These are phyloP conservation scores for Pyrenochaeta sp. DNA, from an alignment of 2,329 filamentous ascomycete species.

Conservation along the genomic window DNA sequence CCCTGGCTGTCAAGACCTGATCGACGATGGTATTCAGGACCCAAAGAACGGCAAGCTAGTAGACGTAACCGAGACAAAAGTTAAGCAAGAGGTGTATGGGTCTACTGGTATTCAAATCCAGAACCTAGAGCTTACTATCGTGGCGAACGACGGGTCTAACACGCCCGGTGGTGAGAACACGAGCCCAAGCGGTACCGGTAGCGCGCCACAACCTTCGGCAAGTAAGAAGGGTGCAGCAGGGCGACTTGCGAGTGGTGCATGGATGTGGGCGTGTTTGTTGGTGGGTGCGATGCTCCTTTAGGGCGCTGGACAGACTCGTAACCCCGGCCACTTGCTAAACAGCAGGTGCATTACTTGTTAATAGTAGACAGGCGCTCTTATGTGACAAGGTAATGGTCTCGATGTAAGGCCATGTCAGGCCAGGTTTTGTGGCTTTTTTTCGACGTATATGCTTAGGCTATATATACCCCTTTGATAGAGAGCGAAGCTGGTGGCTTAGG, in stretches of 20 bases:
- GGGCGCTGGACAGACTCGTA: not conserved
- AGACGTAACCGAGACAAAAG: slow-evolving; percentile 63
- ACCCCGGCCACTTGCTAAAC: not conserved
- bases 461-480: slow-evolving; percentile 25
- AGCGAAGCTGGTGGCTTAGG: not conserved
- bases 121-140: slow-evolving; percentile 66
- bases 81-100: slow-evolving; percentile 66
- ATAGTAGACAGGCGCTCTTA: not conserved
- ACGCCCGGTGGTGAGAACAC: slow-evolving; percentile 57
- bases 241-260: not conserved
- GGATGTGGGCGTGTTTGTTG: slow-evolving; percentile 3
- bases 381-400: slow-evolving; percentile 10
- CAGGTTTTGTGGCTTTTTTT: slow-evolving; percentile 7
- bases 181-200: slow-evolving; percentile 23
- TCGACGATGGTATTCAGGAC: slow-evolving; percentile 76
- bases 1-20: slow-evolving; percentile 75
- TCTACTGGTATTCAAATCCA: slow-evolving; percentile 66
- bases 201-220: slow-evolving; percentile 23
- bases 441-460: slow-evolving; percentile 23
- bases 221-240: slow-evolving; percentile 26
- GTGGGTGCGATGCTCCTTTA: slow-evolving; percentile 1
- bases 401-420: slow-evolving; percentile 5
- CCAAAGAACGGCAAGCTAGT: slow-evolving; percentile 67
- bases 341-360: not conserved
- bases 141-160: slow-evolving; percentile 64